Evolutionary conservation across 2,329 filamentous ascomycete species (phyloP).

Genomic region (Nothophoma quercina): DNA sequence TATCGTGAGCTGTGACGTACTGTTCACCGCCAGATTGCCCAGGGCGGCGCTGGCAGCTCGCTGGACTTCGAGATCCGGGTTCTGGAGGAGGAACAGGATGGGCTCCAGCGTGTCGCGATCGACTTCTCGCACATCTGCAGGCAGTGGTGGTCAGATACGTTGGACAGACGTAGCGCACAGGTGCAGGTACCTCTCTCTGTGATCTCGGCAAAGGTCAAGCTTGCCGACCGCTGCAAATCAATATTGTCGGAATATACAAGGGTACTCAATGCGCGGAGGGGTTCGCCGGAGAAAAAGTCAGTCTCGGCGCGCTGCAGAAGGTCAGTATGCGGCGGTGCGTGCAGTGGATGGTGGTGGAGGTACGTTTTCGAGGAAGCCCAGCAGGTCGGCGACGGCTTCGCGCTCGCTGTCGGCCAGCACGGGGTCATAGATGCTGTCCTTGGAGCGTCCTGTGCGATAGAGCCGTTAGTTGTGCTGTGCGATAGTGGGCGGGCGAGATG

Average conservation of each 20-base stretch:
- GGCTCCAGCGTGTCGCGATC: constrained; percentile 94
- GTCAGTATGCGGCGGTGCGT: constrained; percentile 42
- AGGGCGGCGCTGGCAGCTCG: constrained; percentile 93
- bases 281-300: constrained; percentile 97
- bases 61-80: constrained; percentile 95
- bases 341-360: constrained; percentile 14
- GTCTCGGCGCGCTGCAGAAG: constrained; percentile 82
- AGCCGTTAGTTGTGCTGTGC: constrained; percentile 27
- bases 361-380: constrained; percentile 97
- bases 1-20: constrained; percentile 59
- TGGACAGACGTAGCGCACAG: constrained; percentile 2
- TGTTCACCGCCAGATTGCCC: constrained; percentile 95
- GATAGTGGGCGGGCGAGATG: constrained; percentile 11
- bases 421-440: constrained; percentile 57
- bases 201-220: constrained; percentile 97
- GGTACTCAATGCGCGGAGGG: constrained; percentile 90
- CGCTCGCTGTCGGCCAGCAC: constrained; percentile 94
- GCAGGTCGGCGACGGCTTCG: constrained; percentile 92
- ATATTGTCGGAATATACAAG: constrained; percentile 99
- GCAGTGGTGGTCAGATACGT: constrained; percentile 25
- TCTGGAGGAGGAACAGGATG: constrained; percentile 93
- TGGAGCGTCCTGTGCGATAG: constrained; percentile 52
- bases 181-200: constrained; percentile 83
- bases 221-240: constrained; percentile 95
- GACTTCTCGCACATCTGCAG: constrained; percentile 94